Base-by-base conservation (phyloP, 352 stramenopile species). In the Phytopythium chamaehyphon region DNA sequence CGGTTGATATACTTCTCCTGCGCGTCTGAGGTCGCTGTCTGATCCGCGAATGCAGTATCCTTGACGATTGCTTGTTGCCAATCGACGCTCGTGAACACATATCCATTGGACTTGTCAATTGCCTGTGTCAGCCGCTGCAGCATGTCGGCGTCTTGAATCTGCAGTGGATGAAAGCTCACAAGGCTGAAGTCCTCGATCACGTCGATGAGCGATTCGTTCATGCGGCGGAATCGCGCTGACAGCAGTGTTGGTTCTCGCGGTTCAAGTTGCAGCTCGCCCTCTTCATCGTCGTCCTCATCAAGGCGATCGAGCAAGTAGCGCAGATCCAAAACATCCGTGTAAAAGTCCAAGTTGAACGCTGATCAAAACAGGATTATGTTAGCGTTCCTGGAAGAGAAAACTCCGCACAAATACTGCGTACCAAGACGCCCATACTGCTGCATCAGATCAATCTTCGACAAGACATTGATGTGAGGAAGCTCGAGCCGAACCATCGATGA, bases 401-500 rank as follows among this genome's bases (percentile, higher is more conserved):
- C n/a, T n/a, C n/a, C n/a, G n/a, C n/a, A n/a, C n/a, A n/a, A 43
- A 15, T 3, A 9, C 12, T 40, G 51, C 52, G 38, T 72, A 87
- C 69, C 76, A n/a, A 90, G 68, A 58, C 86, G 86, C 51, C 87
- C 87, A 48, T 96, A 96, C 36, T 93, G 83, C 57, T 98, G 76
- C 50, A 99, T 95, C 23, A 99, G 74, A 75, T 99, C 97, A 52
- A 98, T 97, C 76, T 99, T 99, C 33, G 95, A 98, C 4, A 99
- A 73, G 12, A 99, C 88, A 66, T 99, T 99, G 18, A 99, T 84
- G 64, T 99, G 96, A 21, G 97, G 97, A 14, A 99, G 69, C 59
- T 99, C 96, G 26, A 99, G 84, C 14, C 76, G 76, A 39, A 97
- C 96, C 97, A 99, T 99, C 12, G 96, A 97, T 57, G 86, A 97